phyloP scores from a whole-genome alignment of 2,329 filamentous ascomycete species.

The Nigrospora osmanthi region DNA sequence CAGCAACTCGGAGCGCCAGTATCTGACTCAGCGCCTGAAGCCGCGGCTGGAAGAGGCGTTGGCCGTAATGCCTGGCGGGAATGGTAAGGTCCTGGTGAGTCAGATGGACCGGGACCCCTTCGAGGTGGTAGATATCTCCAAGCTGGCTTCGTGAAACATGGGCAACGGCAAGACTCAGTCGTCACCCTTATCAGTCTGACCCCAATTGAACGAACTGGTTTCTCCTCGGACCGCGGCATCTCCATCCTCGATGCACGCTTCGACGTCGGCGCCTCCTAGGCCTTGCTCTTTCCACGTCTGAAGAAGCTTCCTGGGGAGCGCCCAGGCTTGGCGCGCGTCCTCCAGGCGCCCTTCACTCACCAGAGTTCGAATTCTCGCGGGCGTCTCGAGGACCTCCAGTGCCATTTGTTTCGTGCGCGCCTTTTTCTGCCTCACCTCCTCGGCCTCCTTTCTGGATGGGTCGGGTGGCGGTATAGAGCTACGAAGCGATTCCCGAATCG shows the following conservation, averaged over 20 bases:
- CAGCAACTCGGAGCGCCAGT: conserved; percentile 85
- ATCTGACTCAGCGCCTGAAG: conserved; percentile 64
- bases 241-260: conserved; percentile 44
- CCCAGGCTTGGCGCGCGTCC: conserved; percentile 52
- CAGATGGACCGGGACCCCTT: conserved; percentile 82
- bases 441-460: conserved; percentile 26
- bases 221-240: conserved; percentile 36
- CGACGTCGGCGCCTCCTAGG: conserved; percentile 46
- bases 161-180: conserved; percentile 5
- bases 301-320: conserved; percentile 42
- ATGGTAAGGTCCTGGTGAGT: conserved; percentile 62
- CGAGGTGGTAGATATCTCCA: conserved; percentile 55
- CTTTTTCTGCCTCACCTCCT: conserved; percentile 23
- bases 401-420: conserved; percentile 47
- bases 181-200: conserved; percentile 9
- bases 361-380: conserved; percentile 49
- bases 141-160: conserved; percentile 16
- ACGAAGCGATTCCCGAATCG: conserved; percentile 45
- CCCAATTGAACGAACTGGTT: conserved; percentile 16
- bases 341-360: conserved; percentile 51
- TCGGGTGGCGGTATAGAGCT: conserved; percentile 38
- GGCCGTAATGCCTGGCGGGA: conserved; percentile 34
- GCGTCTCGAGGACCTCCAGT: conserved; percentile 53
- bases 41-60: conserved; percentile 55
- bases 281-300: conserved; percentile 46